phyloP scores from a whole-genome alignment of 2,329 filamentous ascomycete species.

The Stromatinia cepivora region DNA sequence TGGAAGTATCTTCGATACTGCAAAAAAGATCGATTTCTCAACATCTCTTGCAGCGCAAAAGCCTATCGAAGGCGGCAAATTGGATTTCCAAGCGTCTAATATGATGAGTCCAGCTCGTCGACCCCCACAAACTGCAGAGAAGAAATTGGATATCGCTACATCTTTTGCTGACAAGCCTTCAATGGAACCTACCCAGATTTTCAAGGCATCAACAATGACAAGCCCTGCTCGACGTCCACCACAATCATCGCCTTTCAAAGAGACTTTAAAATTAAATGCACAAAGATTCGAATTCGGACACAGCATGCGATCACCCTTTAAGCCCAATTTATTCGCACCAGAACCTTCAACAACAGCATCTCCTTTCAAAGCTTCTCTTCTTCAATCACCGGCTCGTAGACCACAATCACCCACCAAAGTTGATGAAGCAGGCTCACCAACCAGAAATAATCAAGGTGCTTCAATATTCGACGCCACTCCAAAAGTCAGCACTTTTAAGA shows the following conservation, averaged over 20 bases:
- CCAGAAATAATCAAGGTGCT: constrained; percentile 25
- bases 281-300: constrained; percentile 45
- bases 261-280: constrained; percentile 57
- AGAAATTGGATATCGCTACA: constrained; percentile 42
- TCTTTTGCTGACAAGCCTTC: constrained; percentile 37
- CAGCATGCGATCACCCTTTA: constrained; percentile 38
- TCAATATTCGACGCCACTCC: constrained; percentile 35
- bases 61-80: constrained; percentile 30
- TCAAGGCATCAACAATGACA: constrained; percentile 45
- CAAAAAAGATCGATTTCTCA: constrained; percentile 44
- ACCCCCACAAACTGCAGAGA: constrained; percentile 44
- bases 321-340: constrained; percentile 33
- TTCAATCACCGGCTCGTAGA: constrained; percentile 41
- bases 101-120: constrained; percentile 59
- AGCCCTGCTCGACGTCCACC: constrained; percentile 59
- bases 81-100: constrained; percentile 44
- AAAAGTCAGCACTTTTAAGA: constrained; percentile 37
- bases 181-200: constrained; percentile 41
- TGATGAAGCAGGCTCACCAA: constrained; percentile 38
- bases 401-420: constrained; percentile 41
- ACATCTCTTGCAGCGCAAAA: constrained; percentile 38
- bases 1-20: constrained; percentile 37
- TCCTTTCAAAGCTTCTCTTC: constrained; percentile 37
- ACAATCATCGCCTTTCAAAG: constrained; percentile 55
- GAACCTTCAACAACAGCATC: constrained; percentile 29